Base-by-base conservation (phyloP, 768 basidiomycete genomes). In the Boletales sp. region DNA sequence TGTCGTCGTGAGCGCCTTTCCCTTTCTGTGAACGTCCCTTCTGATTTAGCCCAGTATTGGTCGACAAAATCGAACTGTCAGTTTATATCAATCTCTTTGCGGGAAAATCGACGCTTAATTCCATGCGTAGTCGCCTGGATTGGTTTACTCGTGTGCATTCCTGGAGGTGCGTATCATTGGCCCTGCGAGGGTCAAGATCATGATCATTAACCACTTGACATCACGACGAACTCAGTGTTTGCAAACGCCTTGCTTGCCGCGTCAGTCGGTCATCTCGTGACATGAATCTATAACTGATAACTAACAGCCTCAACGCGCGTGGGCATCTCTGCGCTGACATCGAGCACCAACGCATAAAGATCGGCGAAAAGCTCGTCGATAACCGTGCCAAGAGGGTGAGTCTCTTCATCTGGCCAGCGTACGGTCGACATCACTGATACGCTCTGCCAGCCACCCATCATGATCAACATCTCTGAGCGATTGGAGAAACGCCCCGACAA, bases 231-330 rank as follows among this genome's bases (percentile, higher is more conserved):
- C 10, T 4, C 21, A 62, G 60, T 63, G 34, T 63, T 57, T 7
- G 54, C 48, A n/a, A 62, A 62, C 21, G 3, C 42, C 21, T 4
- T 59, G 19, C 54, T 62, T 15, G 48, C 38, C 21, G 57, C 46
- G 61, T 61, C 44, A 50, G 59, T 62, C 33, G 0, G 3, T 12
- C n/a, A 25, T 43, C 5, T n/a, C 3, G 12, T 49, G 19, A 30
- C 18, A 5, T 25, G 3, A 41, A 6, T 0, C 32, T 15, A 17
- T 1, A 15, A 28, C 45, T 60, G 31, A 46, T 8, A 15, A 9
- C 21, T 25, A 3, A 21, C 21, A 61, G 59, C 19, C 52, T 62
- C 36, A 57, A 60, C 21, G 40, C 31, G 14, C 45, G 53, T 6
- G 52, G 45, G 5, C 15, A 25, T 12, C 36, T 63, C 8, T 36